These are phyloP conservation scores for Fusarium ambrosium DNA, from an alignment of 2,329 filamentous ascomycete genomes.

Conservation along the genomic window DNA sequence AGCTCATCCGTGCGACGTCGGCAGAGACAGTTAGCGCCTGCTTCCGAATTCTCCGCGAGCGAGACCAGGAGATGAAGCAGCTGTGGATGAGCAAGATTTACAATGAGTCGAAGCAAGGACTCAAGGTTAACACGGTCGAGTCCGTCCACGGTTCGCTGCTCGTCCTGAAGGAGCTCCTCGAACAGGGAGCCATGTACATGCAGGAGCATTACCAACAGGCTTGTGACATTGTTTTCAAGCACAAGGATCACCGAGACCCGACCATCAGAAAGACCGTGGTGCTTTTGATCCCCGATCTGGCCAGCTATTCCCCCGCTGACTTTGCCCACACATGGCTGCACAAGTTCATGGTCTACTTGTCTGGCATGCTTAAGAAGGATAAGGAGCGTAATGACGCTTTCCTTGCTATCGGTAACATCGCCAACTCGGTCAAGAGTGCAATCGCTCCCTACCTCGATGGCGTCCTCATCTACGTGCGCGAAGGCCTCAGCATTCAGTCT, in stretches of 20 bases:
- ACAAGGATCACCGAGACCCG: constrained; percentile 92
- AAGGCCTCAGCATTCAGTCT: constrained; percentile 87
- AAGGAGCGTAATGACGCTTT: constrained; percentile 96
- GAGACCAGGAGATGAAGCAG: constrained; percentile 89
- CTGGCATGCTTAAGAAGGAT: constrained; percentile 92
- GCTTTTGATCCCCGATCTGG: constrained; percentile 90
- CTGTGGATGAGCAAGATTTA: constrained; percentile 94
- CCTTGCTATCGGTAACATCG: constrained; percentile 94
- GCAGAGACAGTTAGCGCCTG: constrained; percentile 94
- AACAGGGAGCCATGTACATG: constrained; percentile 99
- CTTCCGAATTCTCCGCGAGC: constrained; percentile 94
- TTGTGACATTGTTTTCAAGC: constrained; percentile 91
- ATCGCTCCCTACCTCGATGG: constrained; percentile 96
- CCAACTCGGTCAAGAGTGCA: constrained; percentile 93
- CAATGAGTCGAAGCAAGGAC: constrained; percentile 83
- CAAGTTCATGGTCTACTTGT: constrained; percentile 96
- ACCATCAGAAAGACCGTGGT: constrained; percentile 93
- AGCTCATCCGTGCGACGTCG: constrained; percentile 91
- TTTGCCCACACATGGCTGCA: constrained; percentile 91
- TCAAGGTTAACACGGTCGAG: constrained; percentile 86
- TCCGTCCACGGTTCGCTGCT: constrained; percentile 94
- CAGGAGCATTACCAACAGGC: constrained; percentile 92
- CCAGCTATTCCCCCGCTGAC: constrained; percentile 90
- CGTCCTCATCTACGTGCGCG: constrained; percentile 92
- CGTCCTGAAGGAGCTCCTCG: constrained; percentile 90